A percentile compares a stretch with the other conserved stretches of the same genome.
These are phyloP conservation scores for Ophiosphaerella herpotricha DNA, from an alignment of 2,329 filamentous ascomycete genomes.

Conservation along the genomic window DNA sequence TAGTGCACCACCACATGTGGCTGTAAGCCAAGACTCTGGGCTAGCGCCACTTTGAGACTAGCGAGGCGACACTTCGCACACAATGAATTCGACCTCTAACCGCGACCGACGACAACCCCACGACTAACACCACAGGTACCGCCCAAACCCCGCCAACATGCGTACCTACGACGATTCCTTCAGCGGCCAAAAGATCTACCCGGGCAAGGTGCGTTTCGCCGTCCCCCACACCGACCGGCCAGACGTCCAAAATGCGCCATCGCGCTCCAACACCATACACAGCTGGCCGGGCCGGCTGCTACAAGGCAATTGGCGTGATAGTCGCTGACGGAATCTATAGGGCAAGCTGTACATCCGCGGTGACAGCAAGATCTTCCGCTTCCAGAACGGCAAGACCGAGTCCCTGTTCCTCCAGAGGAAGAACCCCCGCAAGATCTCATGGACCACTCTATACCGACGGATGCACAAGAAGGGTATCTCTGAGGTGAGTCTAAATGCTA, in stretches of 20 bases:
- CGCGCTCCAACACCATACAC: slow-evolving; percentile 16
- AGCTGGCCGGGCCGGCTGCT: slow-evolving; percentile 17
- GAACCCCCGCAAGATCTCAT: slow-evolving; percentile 99
- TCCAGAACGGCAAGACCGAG: slow-evolving; percentile 99
- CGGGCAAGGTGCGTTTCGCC: slow-evolving; percentile 69
- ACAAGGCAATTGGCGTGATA: slow-evolving; percentile 14
- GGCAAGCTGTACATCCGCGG: slow-evolving; percentile 99
- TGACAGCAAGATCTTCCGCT: slow-evolving; percentile 99
- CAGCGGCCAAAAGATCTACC: slow-evolving; percentile 79
- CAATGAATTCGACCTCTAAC: slow-evolving; percentile 29
- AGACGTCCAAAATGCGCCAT: slow-evolving; percentile 31
- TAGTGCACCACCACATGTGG: neutral
- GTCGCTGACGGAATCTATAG: slow-evolving; percentile 57
- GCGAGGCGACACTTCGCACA: slow-evolving; percentile 7
- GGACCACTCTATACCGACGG: slow-evolving; percentile 97
- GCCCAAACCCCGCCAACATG: slow-evolving; percentile 63
- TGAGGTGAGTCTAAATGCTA: slow-evolving; percentile 71
- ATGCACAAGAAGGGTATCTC: slow-evolving; percentile 99
- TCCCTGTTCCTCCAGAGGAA: slow-evolving; percentile 99
- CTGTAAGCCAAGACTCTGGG: neutral
- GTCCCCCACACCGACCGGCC: slow-evolving; percentile 13
- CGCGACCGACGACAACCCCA: slow-evolving; percentile 40
- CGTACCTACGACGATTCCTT: slow-evolving; percentile 80
- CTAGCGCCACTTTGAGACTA: slow-evolving; percentile 4
- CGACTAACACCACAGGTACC: slow-evolving; percentile 46